Percentiles rank a stretch among this genome's conserved stretches.
Evolutionary conservation across 2,329 filamentous ascomycete genomes (phyloP).

Genomic region (Exophiala sp.): DNA sequence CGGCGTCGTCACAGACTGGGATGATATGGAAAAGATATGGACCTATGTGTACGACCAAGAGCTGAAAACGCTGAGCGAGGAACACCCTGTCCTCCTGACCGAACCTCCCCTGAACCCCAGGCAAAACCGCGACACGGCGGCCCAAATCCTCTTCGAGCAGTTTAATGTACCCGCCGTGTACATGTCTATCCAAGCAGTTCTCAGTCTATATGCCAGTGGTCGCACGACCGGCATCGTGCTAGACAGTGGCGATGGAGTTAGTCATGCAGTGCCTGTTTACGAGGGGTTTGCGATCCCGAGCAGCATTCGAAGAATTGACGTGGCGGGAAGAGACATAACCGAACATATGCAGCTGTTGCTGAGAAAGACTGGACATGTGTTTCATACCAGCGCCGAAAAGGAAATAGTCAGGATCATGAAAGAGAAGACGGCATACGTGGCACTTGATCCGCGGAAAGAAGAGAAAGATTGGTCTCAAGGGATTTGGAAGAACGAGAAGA

Average conservation of each 20-base stretch:
- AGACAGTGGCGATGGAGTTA: conserved; percentile 92
- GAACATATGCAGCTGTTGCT: conserved; percentile 88
- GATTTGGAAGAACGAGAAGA: conserved; percentile 65
- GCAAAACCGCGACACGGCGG: conserved; percentile 90
- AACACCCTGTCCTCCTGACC: conserved; percentile 94
- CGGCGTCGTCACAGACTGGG: conserved; percentile 98
- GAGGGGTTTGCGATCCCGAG: conserved; percentile 96
- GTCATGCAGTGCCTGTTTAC: conserved; percentile 94
- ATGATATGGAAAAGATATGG: conserved; percentile 99
- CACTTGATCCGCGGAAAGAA: conserved; percentile 82
- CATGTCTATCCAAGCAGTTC: conserved; percentile 92
- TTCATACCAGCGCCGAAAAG: conserved; percentile 97
- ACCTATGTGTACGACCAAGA: conserved; percentile 95
- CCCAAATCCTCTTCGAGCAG: conserved; percentile 96
- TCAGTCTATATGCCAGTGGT: conserved; percentile 91
- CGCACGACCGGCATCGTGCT: conserved; percentile 94
- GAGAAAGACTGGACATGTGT: conserved; percentile 86
- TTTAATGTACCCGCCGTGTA: conserved; percentile 97
- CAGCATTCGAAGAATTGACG: conserved; percentile 91
- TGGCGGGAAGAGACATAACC: conserved; percentile 91
- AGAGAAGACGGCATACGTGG: conserved; percentile 88
- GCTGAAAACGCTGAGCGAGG: conserved; percentile 92
- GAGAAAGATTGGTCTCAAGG: conserved; percentile 85
- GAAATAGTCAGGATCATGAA: conserved; percentile 98
- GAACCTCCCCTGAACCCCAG: conserved; percentile 93